Base-by-base conservation (phyloP, 2,329 filamentous ascomycete species). In the Ophiostoma pallidulum region DNA sequence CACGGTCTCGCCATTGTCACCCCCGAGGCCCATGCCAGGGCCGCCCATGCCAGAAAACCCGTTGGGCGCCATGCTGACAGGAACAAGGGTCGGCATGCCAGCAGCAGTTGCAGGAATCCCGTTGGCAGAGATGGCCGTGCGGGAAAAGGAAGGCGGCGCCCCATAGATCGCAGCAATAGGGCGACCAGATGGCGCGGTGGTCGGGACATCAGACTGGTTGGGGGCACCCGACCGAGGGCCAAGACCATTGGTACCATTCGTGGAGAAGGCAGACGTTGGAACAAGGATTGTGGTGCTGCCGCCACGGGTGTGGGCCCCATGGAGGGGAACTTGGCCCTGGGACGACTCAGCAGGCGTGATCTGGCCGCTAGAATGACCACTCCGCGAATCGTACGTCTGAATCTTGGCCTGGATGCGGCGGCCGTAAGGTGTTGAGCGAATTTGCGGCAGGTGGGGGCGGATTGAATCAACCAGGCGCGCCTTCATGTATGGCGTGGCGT, bases 361-460 rank as follows among this genome's bases (percentile, higher is more conserved):
- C 56, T 77, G 73, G 20, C 72, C 72, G 44, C 68, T 75, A 32
- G 52, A 57, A 46, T 57, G 56, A 43, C 68, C 69, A 50, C 64
- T 70, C 54, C 64, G 64, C 32, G 50, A 52, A 49, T 82, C 79
- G 52, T 74, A 74, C 22, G 75, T 70, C 54, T 79, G 71, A 49
- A 98, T 85, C 74, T 97, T 97, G 62, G 84, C 84, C 61, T 86
- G 83, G 59, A 97, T 94, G 53, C 92, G 88, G 56, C 92, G 90
- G 45, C 92, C 92, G 63, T 97, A 92, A 4, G 92, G 91, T 36
- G 90, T 96, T 58, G 86, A 83, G 54, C 90, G 87, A 54, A 97
- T 94, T 36, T 78, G 73, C 4, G 87, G 85, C 33, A 97, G 71
- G 52, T 94, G 82, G 1, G 90, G 88, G 33, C 89, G 86, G 58